These are phyloP conservation scores for Umbellularia californica DNA, from an alignment of 164 flowering plant genomes.

Conservation along the genomic window DNA sequence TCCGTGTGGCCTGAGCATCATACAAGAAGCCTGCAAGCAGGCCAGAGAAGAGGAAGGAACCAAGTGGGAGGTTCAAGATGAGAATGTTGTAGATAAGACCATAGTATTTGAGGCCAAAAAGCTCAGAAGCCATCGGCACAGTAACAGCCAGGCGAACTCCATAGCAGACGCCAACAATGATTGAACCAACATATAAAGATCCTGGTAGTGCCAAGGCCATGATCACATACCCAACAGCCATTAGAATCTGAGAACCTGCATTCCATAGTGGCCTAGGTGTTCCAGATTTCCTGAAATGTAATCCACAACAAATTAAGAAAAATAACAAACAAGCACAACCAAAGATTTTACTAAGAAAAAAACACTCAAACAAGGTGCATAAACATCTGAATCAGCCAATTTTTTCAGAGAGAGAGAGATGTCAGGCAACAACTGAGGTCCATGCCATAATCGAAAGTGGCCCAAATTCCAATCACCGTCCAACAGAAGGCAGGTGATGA, in stretches of 20 bases:
- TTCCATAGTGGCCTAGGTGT: conserved; percentile 92
- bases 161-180: conserved; percentile 73
- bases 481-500: too few species aligned
- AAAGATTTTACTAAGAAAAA: not conserved
- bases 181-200: conserved; percentile 71
- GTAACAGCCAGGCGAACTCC: conserved; percentile 82
- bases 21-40: conserved; percentile 76
- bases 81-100: conserved; percentile 85
- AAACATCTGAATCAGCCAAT: not conserved
- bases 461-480: too few species aligned
- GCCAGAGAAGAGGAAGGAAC: conserved; percentile 92
- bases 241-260: conserved; percentile 78
- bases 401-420: too few species aligned
- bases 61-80: conserved; percentile 81
- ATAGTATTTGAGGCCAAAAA: conserved; percentile 84
- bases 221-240: conserved; percentile 70
- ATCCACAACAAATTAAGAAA: not conserved
- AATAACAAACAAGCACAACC: not conserved
- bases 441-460: too few species aligned
- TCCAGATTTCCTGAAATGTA: conserved; percentile 51
- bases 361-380: too few species aligned
- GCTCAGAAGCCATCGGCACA: conserved; percentile 85
- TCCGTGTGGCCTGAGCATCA: conserved; percentile 61
- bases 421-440: too few species aligned
- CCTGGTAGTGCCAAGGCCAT: conserved; percentile 84